Evolutionary conservation across 768 basidiomycete species (phyloP).

Genomic region (Scleroderma citrinum): DNA sequence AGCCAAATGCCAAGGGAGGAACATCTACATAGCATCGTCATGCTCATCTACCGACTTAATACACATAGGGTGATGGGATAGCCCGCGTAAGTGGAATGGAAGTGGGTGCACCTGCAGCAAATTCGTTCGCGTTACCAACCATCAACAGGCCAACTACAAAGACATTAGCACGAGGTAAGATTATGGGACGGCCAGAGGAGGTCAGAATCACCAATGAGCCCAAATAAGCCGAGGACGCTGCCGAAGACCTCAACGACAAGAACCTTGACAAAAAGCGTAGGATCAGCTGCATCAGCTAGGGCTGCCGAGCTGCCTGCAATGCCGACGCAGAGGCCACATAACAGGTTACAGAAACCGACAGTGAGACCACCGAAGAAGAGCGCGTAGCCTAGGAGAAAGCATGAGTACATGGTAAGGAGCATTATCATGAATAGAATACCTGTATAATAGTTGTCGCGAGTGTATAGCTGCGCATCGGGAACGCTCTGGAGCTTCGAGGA

Average conservation of each 20-base stretch:
- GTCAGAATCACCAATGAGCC: slow-evolving; percentile 71
- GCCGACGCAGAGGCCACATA: slow-evolving; percentile 93
- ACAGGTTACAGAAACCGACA: slow-evolving; percentile 88
- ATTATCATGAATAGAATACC: slow-evolving; percentile 36
- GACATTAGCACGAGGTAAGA: slow-evolving; percentile 3
- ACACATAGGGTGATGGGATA: slow-evolving; percentile 30
- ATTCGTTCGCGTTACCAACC: slow-evolving; percentile 60
- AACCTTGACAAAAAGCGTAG: slow-evolving; percentile 91
- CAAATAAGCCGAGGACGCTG: slow-evolving; percentile 88
- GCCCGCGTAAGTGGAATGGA: slow-evolving; percentile 22
- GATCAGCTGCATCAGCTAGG: slow-evolving; percentile 91
- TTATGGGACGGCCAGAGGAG: no score
- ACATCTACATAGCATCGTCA: background rate
- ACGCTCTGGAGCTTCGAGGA: slow-evolving; percentile 69
- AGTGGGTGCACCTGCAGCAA: slow-evolving; percentile 34
- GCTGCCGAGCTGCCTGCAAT: slow-evolving; percentile 95
- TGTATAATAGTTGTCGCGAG: slow-evolving; percentile 86
- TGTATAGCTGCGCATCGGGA: slow-evolving; percentile 67
- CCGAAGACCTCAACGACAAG: slow-evolving; percentile 94
- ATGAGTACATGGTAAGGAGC: background rate
- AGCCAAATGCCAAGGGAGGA: no score
- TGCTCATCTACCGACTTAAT: slow-evolving; percentile 10
- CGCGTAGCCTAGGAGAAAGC: slow-evolving; percentile 59
- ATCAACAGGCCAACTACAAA: slow-evolving; percentile 73
- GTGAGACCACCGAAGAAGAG: slow-evolving; percentile 97